These are phyloP conservation scores for Ophiostoma quercus DNA, from an alignment of 2,329 filamentous ascomycete genomes.

Conservation along the genomic window DNA sequence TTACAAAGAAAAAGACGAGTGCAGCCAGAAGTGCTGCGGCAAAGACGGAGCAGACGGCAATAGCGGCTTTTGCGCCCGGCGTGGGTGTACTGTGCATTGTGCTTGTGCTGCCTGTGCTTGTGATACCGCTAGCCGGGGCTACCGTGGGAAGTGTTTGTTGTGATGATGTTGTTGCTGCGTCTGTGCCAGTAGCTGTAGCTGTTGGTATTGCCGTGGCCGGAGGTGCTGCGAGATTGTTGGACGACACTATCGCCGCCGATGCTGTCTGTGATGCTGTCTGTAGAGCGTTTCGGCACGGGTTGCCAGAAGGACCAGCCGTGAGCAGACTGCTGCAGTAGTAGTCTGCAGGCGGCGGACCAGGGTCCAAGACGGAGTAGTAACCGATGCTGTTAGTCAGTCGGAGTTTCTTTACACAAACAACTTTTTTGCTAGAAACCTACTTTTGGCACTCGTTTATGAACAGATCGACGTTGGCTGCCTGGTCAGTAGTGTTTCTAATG, in stretches of 20 bases:
- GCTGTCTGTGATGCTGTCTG: background rate
- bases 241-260: background rate
- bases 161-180: background rate
- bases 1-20: slow-evolving; percentile 37
- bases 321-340: slow-evolving; percentile 31
- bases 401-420: background rate
- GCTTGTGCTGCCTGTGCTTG: background rate
- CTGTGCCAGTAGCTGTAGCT: background rate
- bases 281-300: slow-evolving; percentile 14
- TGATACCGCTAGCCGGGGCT: background rate
- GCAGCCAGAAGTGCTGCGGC: slow-evolving; percentile 37
- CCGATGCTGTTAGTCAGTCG: slow-evolving; percentile 30
- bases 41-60: slow-evolving; percentile 41
- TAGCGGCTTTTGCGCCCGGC: slow-evolving; percentile 41
- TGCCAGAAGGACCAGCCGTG: slow-evolving; percentile 15
- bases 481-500: background rate
- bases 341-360: slow-evolving; percentile 34
- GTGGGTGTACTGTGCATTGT: slow-evolving; percentile 22
- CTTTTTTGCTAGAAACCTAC: slow-evolving; percentile 34
- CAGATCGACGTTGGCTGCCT: slow-evolving; percentile 46
- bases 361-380: slow-evolving; percentile 33
- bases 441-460: slow-evolving; percentile 49
- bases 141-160: background rate
- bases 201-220: background rate
- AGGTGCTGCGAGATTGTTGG: background rate